A percentile compares a stretch with the other conserved stretches of the same genome.
Evolutionary conservation across 805 yeast genomes (phyloP).

Genomic region (Zygosaccharomyces bisporus): DNA sequence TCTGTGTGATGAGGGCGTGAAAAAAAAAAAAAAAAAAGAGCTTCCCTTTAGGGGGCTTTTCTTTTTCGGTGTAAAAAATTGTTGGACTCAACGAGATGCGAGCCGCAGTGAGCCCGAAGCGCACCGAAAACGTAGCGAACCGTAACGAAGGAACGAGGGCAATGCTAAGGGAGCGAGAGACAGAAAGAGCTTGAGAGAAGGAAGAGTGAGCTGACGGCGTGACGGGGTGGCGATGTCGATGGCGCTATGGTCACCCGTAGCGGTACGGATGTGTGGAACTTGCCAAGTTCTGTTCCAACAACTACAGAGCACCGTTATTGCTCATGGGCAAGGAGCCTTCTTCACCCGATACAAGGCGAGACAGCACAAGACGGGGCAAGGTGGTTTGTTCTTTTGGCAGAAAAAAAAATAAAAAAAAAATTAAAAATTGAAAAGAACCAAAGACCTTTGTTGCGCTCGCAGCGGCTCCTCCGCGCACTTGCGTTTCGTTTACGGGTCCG

Average conservation of each 20-base stretch:
- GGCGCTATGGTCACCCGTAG: neutral
- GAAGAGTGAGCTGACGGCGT: neutral
- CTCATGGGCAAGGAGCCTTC: too few relatives aligned
- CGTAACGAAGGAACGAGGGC: neutral
- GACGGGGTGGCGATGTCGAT: neutral
- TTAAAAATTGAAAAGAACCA: neutral
- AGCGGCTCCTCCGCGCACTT: neutral
- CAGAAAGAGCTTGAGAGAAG: too few relatives aligned
- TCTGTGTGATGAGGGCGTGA: neutral
- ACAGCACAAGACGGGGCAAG: too few relatives aligned
- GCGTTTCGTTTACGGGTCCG: neutral
- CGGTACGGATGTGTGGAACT: neutral
- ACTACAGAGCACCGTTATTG: too few relatives aligned
- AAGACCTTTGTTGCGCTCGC: neutral
- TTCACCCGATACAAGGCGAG: neutral
- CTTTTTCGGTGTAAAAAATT: conserved; percentile 2
- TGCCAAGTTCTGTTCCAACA: neutral
- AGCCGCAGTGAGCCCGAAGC: neutral
- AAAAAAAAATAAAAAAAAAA: too few relatives aligned
- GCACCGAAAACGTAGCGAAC: neutral
- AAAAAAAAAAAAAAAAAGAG: neutral
- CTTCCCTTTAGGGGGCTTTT: conserved; percentile 2
- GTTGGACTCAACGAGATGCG: conserved; percentile 5
- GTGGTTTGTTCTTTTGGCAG: neutral
- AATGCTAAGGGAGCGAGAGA: too few relatives aligned